Evolutionary conservation across 176 grass and related monocot species (phyloP).

Genomic region (Avena insularis): DNA sequence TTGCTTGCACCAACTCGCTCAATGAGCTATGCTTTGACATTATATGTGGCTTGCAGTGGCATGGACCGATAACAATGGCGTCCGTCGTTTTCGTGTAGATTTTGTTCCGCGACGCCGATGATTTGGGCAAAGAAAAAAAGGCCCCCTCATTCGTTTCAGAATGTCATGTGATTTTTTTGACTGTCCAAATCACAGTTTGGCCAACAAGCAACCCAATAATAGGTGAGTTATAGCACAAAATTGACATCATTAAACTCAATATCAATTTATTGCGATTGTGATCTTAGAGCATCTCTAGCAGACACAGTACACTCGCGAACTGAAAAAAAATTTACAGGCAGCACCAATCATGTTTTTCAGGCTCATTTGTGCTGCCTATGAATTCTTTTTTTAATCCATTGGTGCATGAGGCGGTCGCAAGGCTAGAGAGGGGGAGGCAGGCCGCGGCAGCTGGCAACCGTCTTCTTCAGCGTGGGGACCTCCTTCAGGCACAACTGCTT

Average conservation of each 20-base stretch:
- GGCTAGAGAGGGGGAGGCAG: too few species aligned
- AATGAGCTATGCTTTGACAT: conserved; percentile 13
- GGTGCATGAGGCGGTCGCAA: too few species aligned
- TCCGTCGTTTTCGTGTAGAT: conserved; percentile 13
- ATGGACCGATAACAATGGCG: too few species aligned
- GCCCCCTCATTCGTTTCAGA: not conserved
- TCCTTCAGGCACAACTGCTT: too few species aligned
- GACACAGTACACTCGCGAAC: too few species aligned
- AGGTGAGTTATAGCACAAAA: not conserved
- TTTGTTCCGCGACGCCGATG: conserved; percentile 6
- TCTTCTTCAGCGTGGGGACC: too few species aligned
- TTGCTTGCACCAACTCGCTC: conserved; percentile 34
- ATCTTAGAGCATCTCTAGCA: not conserved
- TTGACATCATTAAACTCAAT: not conserved
- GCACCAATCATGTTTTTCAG: too few species aligned
- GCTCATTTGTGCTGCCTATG: too few species aligned
- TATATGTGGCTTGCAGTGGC: not conserved
- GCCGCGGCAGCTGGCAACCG: too few species aligned
- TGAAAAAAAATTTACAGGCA: too few species aligned
- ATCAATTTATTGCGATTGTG: not conserved
- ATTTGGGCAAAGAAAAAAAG: not conserved
- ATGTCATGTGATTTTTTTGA: not conserved
- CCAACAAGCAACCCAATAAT: not conserved
- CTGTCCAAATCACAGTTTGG: not conserved
- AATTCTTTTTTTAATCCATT: too few species aligned